Evolutionary conservation across 257 asterid species (phyloP).

Genomic region (Eucommia ulmoides): DNA sequence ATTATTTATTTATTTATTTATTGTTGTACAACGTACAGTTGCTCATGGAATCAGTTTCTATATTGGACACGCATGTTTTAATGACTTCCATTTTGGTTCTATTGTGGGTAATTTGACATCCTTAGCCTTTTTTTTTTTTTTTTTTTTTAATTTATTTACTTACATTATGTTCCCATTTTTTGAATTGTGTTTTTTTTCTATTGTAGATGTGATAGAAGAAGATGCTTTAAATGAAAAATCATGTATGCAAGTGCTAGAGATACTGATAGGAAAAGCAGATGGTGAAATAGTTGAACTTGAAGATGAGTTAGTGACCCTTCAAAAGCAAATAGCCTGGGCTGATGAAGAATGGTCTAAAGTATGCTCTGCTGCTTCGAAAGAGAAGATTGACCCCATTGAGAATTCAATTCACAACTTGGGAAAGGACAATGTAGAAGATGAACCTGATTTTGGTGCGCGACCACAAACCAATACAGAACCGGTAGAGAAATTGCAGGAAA

Average conservation of each 20-base stretch:
- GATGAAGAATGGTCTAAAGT: slow-evolving; percentile 30
- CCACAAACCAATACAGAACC: slow-evolving; percentile 15
- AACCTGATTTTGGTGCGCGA: slow-evolving; percentile 10
- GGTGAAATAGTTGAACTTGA: slow-evolving; percentile 34
- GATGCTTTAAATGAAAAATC: slow-evolving; percentile 42
- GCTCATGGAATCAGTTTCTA: neutral
- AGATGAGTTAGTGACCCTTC: slow-evolving; percentile 36
- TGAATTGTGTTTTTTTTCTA: slow-evolving; percentile 11
- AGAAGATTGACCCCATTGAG: slow-evolving; percentile 25
- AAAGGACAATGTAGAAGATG: slow-evolving; percentile 12
- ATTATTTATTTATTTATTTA: too few species aligned
- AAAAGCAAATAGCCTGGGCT: slow-evolving; percentile 28
- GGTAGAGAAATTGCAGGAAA: slow-evolving; percentile 23
- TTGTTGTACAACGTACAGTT: too few species aligned
- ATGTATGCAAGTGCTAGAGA: slow-evolving; percentile 39
- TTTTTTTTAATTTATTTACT: too few species aligned
- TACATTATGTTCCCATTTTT: neutral
- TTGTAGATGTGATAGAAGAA: slow-evolving; percentile 39
- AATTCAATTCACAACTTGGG: slow-evolving; percentile 15
- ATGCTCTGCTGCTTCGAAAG: slow-evolving; percentile 22
- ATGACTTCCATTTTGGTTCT: neutral
- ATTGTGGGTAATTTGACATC: neutral
- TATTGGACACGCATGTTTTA: neutral
- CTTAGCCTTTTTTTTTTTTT: neutral
- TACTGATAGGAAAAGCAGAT: slow-evolving; percentile 33